Base-by-base conservation (phyloP, 2,329 filamentous ascomycete species). In the Sporothrix curviconia region DNA sequence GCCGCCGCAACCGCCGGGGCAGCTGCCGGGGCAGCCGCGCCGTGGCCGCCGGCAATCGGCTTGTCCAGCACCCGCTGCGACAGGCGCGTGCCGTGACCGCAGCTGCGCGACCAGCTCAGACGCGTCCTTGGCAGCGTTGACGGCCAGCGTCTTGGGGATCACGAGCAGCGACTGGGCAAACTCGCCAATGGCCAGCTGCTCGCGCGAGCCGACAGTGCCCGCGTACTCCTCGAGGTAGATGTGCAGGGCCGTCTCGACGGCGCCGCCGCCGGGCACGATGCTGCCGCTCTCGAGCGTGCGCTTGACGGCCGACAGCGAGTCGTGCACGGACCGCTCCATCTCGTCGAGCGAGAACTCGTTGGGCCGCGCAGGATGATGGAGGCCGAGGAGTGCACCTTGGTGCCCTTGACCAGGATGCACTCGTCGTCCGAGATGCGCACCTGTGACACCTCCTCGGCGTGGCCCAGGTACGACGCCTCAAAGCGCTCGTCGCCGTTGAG, bases 191-290 rank as follows among this genome's bases (percentile, higher is more conserved):
- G 94, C 94, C 55, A 99, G 85, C 78, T 99, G 94, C 76, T 99
- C 94, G 66, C 94, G 86, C 56, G 92, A 97, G 64, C 92, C 91
- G 61, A 99, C 92, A 37, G 94, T 97, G 66, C 94, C 92, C 55
- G 94, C 94, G 74, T 95, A 99, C 75, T 99, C 94, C 77, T 99
- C 94, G 34, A 99, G 83, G 76, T 97, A 99, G 71, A 99, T 99
- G 78, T 97, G 94, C 64, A 99, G 83, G 50, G 94, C 94, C n/a
- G 94, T 97, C 79, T 99, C 94, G 22, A 96, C 92, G 43, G 94
- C 94, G 69, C 92, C 94, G 64, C 94, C 94, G 64, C 94, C 94
- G 15, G 94, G 94, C 39, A 99, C 94, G 64, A 99, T 95, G 74
- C 89, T 92, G 67, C 94, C 94, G 69, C 90, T 96, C 77, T 99